Percentiles rank a stretch among this genome's conserved stretches.
phyloP scores from a whole-genome alignment of 2,329 filamentous ascomycete genomes.

The Pseudogymnoascus sp. region DNA sequence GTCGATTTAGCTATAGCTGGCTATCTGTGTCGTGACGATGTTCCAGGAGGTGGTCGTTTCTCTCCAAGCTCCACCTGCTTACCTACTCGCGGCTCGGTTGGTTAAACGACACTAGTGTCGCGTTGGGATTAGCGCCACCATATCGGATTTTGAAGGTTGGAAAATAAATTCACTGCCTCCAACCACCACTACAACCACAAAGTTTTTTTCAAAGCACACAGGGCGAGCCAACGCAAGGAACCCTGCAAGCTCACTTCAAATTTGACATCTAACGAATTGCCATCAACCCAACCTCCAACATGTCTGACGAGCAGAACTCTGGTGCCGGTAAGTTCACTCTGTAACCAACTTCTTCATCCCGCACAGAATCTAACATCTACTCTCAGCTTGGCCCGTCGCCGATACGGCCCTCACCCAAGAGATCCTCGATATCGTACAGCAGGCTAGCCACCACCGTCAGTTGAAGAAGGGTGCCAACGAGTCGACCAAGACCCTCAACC shows the following conservation, averaged over 20 bases:
- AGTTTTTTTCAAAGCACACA: constrained; percentile 25
- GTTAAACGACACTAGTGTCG: constrained; percentile 17
- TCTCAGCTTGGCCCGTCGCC: constrained; percentile 60
- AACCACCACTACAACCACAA: background rate
- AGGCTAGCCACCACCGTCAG: constrained; percentile 52
- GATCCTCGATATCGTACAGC: constrained; percentile 72
- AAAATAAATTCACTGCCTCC: constrained; percentile 1
- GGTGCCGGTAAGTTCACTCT: constrained; percentile 23
- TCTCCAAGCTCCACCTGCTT: constrained; percentile 4
- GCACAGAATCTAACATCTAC: constrained; percentile 9
- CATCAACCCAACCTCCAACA: constrained; percentile 15
- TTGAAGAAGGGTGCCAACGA: constrained; percentile 87
- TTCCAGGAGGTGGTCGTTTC: constrained; percentile 4
- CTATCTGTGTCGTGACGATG: constrained; percentile 4
- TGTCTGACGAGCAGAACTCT: constrained; percentile 29
- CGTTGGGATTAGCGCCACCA: background rate
- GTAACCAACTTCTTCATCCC: background rate
- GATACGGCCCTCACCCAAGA: constrained; percentile 69
- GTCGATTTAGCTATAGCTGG: constrained; percentile 14
- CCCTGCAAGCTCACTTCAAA: constrained; percentile 33
- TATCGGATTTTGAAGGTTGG: constrained; percentile 2
- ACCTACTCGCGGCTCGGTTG: constrained; percentile 16
- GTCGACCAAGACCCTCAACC: constrained; percentile 80
- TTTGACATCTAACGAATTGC: background rate
- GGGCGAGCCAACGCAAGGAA: constrained; percentile 57